Conservation (phyloP, 2,329 filamentous ascomycete genomes). For the Aureobasidium melanogenum region DNA sequence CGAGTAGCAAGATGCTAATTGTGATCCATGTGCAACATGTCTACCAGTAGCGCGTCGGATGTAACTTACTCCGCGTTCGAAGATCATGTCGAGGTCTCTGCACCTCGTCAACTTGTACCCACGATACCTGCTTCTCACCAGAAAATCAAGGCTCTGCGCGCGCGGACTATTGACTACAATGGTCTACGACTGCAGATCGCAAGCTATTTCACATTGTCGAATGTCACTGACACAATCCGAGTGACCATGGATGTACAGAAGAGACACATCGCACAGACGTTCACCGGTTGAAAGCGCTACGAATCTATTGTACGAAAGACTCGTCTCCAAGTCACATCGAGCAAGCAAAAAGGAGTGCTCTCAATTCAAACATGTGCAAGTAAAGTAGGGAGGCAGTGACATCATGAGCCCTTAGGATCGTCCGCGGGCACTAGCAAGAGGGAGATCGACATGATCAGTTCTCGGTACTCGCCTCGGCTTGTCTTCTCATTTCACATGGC, state of each 20-base stretch:
- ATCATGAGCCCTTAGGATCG: not conserved
- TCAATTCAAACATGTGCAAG: not conserved
- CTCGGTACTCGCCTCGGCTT: conserved; percentile 4
- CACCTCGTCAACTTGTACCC: not conserved
- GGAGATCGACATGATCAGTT: not conserved
- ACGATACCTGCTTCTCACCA: not conserved
- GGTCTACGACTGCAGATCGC: not conserved
- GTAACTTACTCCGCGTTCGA: too few species aligned
- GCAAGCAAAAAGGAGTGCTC: not conserved
- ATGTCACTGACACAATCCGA: not conserved
- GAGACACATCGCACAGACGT: not conserved
- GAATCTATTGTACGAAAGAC: not conserved
- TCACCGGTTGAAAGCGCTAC: too few species aligned
- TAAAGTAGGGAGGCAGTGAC: not conserved
- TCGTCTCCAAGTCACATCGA: not conserved
- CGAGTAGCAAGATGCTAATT: not conserved
- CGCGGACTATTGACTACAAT: not conserved
- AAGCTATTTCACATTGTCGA: not conserved
- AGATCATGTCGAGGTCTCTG: not conserved
- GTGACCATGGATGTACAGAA: not conserved
- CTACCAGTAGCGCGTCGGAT: not conserved
- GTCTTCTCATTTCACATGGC: not conserved
- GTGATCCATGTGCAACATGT: not conserved
- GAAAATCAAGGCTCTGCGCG: not conserved
- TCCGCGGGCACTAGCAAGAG: not conserved